Percentiles rank a stretch among this genome's conserved stretches.
Evolutionary conservation across 352 stramenopile genomes (phyloP).

Genomic region (Vaucheria bursata): DNA sequence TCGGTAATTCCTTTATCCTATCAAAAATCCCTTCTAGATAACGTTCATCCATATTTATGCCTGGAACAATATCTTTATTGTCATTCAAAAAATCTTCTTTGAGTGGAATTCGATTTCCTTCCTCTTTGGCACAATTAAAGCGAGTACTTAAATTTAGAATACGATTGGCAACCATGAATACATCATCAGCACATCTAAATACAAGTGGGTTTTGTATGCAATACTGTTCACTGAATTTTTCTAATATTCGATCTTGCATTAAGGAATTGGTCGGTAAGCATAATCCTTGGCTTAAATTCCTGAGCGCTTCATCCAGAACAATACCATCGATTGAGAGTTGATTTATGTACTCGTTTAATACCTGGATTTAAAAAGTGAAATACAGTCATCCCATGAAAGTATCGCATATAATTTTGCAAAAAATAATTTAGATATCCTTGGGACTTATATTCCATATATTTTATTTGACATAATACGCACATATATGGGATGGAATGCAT

Average conservation of each 20-base stretch:
- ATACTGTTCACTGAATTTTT: slow-evolving; percentile 95
- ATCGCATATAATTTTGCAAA: no score
- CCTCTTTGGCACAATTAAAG: slow-evolving; percentile 93
- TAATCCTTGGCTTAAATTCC: slow-evolving; percentile 94
- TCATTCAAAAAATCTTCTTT: slow-evolving; percentile 84
- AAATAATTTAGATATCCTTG: no score
- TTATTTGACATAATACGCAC: no score
- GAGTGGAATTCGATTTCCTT: slow-evolving; percentile 95
- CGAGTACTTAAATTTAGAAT: slow-evolving; percentile 93
- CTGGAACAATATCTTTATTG: slow-evolving; percentile 92
- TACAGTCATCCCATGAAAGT: no score
- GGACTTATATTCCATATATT: no score
- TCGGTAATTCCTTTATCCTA: slow-evolving; percentile 54
- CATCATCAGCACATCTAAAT: slow-evolving; percentile 29
- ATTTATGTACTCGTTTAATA: no score
- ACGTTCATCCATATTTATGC: slow-evolving; percentile 76
- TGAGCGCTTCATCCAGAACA: slow-evolving; percentile 97
- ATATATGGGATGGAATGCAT: no score
- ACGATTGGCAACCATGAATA: slow-evolving; percentile 94
- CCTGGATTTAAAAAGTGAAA: no score
- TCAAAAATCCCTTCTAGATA: slow-evolving; percentile 71
- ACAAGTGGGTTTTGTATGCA: slow-evolving; percentile 49
- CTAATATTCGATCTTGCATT: slow-evolving; percentile 99
- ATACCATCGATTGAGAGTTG: no score
- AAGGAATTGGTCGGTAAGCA: slow-evolving; percentile 93